phyloP scores from a whole-genome alignment of 2,329 filamentous ascomycete species.

The Knufia fluminis region DNA sequence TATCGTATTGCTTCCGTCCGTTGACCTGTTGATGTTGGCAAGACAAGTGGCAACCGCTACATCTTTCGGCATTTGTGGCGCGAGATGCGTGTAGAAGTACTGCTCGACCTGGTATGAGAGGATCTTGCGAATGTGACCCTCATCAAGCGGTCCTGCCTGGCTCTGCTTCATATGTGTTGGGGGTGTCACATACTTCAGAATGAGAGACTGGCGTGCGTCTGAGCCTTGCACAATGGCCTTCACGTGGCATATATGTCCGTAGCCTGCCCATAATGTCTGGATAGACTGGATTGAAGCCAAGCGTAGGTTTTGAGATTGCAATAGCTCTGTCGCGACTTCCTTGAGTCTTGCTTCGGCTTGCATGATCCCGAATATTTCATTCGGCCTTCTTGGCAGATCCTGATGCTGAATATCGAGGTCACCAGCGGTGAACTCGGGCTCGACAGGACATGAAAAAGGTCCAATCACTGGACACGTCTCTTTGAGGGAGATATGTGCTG shows the following conservation, averaged over 20 bases:
- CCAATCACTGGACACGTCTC: no score
- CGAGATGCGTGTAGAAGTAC: slow-evolving; percentile 52
- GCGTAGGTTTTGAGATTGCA: slow-evolving; percentile 14
- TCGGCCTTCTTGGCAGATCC: neutral
- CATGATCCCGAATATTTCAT: neutral
- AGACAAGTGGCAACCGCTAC: slow-evolving; percentile 45
- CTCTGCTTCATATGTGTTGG: slow-evolving; percentile 27
- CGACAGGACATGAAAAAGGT: no score
- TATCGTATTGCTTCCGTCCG: slow-evolving; percentile 30
- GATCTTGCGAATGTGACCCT: slow-evolving; percentile 57
- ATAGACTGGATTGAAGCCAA: slow-evolving; percentile 27
- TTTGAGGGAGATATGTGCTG: no score
- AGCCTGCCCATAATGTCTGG: slow-evolving; percentile 41
- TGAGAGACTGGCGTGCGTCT: slow-evolving; percentile 26
- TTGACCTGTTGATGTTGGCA: slow-evolving; percentile 32
- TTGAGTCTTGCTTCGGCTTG: neutral
- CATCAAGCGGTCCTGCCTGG: slow-evolving; percentile 32
- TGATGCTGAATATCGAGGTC: no score
- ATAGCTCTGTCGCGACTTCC: neutral
- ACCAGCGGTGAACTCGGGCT: no score
- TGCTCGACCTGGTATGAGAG: slow-evolving; percentile 60
- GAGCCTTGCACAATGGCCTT: slow-evolving; percentile 29
- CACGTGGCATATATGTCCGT: slow-evolving; percentile 48
- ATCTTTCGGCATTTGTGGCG: slow-evolving; percentile 37
- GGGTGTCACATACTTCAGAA: slow-evolving; percentile 54